Conservation (phyloP, 768 basidiomycete species). For the Mycena kentingensis region DNA sequence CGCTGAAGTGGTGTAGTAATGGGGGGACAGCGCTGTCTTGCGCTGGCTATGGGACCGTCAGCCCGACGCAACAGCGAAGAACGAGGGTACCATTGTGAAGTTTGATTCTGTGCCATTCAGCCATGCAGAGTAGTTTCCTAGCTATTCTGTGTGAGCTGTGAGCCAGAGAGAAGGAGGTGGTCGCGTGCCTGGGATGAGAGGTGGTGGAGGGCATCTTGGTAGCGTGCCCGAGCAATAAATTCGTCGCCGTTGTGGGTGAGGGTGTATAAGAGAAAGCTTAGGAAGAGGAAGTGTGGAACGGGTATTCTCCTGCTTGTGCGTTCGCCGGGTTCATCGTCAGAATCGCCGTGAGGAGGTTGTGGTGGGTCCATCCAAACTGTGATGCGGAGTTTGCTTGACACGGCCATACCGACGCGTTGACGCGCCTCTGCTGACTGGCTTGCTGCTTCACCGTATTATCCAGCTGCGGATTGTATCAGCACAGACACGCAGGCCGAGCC, state of each 20-base stretch:
- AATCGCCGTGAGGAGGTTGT: conserved; percentile 43
- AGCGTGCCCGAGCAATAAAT: conserved; percentile 61
- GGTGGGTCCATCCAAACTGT: conserved; percentile 24
- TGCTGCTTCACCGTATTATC: too few species aligned
- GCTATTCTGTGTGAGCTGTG: too few species aligned
- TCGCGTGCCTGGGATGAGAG: conserved; percentile 40
- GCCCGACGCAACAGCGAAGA: background rate
- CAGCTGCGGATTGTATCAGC: too few species aligned
- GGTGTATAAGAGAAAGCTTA: conserved; percentile 75
- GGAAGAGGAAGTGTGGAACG: conserved; percentile 71
- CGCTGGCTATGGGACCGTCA: conserved; percentile 43
- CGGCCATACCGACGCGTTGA: too few species aligned
- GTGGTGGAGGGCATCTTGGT: conserved; percentile 62
- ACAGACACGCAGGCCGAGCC: too few species aligned
- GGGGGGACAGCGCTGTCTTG: conserved; percentile 44
- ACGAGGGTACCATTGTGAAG: conserved; percentile 58
- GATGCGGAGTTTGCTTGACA: too few species aligned
- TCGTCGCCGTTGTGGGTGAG: conserved; percentile 76
- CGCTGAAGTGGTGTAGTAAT: conserved; percentile 51
- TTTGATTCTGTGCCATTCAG: conserved; percentile 63
- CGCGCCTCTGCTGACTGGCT: too few species aligned
- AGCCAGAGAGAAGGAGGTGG: background rate
- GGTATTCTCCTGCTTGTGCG: conserved; percentile 50
- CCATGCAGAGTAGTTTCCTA: conserved; percentile 78
- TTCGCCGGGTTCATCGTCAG: conserved; percentile 32